phyloP scores from a whole-genome alignment of 169 alveolate species.

The Plasmodium cynomolgi region DNA sequence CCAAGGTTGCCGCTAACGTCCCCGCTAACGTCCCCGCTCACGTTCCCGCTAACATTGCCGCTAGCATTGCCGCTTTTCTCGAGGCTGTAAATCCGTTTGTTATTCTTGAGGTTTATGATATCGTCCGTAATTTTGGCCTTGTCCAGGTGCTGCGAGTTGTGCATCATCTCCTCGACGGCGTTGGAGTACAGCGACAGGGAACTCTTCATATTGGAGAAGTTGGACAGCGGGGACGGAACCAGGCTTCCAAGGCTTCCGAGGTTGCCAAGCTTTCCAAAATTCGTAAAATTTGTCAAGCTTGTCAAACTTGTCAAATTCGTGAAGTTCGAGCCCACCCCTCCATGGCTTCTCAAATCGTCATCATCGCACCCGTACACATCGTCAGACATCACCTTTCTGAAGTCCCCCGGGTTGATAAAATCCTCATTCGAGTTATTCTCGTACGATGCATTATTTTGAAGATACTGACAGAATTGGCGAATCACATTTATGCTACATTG shows the following conservation, averaged over 20 bases:
- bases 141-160: not conserved
- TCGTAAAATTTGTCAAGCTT: not conserved
- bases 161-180: conserved; percentile 9
- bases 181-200: conserved; percentile 31
- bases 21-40: not conserved
- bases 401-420: conserved; percentile 10
- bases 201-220: not conserved
- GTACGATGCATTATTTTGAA: conserved; percentile 49
- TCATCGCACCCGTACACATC: conserved; percentile 4
- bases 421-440: conserved; percentile 55
- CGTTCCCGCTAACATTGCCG: not conserved
- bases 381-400: conserved; percentile 1
- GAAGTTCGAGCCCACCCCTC: not conserved
- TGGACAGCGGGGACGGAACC: not conserved
- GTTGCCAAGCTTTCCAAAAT: not conserved
- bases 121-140: conserved; percentile 14
- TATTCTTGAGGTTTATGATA: conserved; percentile 5
- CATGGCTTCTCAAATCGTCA: conserved; percentile 33
- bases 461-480: conserved; percentile 72
- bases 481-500: conserved; percentile 76
- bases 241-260: not conserved
- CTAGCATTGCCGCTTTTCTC: not conserved
- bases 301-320: not conserved
- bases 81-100: not conserved
- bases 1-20: too few relatives aligned